phyloP scores from a whole-genome alignment of 2,329 filamentous ascomycete species.

The Nigrospora oryzae region DNA sequence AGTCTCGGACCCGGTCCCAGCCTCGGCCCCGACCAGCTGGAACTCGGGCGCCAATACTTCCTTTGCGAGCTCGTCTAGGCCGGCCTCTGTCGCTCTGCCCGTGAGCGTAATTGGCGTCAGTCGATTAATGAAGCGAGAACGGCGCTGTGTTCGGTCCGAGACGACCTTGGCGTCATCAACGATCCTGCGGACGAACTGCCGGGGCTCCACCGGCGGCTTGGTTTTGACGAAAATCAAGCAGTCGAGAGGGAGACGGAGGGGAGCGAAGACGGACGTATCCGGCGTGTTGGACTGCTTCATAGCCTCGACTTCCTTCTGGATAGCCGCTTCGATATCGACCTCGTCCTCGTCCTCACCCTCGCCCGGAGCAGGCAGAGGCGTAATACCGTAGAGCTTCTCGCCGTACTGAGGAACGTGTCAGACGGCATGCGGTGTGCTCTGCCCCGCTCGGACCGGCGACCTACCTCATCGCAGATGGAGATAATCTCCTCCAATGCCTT shows the following conservation, averaged over 20 bases:
- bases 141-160: constrained; percentile 31
- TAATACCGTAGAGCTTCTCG: constrained; percentile 49
- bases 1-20: constrained; percentile 6
- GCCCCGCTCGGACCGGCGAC: constrained; percentile 10
- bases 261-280: constrained; percentile 33
- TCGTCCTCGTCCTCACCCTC: constrained; percentile 34
- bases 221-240: constrained; percentile 57
- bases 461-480: constrained; percentile 57
- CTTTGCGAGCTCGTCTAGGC: constrained; percentile 56
- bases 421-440: not conserved
- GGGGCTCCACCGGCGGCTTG: constrained; percentile 44
- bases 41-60: constrained; percentile 59
- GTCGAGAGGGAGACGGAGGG: constrained; percentile 47
- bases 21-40: constrained; percentile 24
- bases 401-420: constrained; percentile 45
- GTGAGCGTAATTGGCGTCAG: constrained; percentile 41
- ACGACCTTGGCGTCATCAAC: constrained; percentile 43
- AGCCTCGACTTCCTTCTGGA: constrained; percentile 60
- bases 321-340: constrained; percentile 65
- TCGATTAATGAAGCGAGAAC: constrained; percentile 50
- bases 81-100: constrained; percentile 60
- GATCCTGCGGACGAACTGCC: constrained; percentile 43
- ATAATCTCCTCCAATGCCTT: constrained; percentile 62
- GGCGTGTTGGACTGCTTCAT: constrained; percentile 33
- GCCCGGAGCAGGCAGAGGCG: constrained; percentile 20